Evolutionary conservation across 805 yeast genomes (phyloP), one percentile per base, ranked within the genome.

Genomic region (Grigorovia jiainica): DNA sequence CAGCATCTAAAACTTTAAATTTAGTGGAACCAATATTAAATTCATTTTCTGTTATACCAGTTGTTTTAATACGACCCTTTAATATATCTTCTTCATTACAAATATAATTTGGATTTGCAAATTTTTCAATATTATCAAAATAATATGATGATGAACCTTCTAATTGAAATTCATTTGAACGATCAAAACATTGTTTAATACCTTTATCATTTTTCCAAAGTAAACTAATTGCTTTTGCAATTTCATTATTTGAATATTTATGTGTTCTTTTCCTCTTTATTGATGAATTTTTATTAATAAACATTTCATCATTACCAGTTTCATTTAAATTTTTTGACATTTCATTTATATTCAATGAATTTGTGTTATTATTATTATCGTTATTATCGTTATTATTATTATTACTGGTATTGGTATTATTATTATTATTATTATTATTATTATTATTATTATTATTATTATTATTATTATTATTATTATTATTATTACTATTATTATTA

Each of bases 51-150:
- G 94, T 83, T 41, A 92, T 87, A 3, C 98, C 98, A 0, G 97
- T 89, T 11, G 98, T 90, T 64, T 90, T 89, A 53, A 92, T 85
- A 29, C 98, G 71, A 4, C 96, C 97, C 53, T 76, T 81, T 49
- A 92, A 66, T 42, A 92, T 87, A 61, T 92, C 98, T 42, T 73
- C 77, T 61, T 90, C 87, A 7, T 78, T 64, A 47, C 95, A 89
- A 8, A 72, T 53, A 58, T 87, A 89, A 44, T 69, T 65, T 0
- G 76, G 76, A 43, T 76, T 68, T 1, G 82, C 77, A 61, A 86
- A 81, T 36, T 77, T 75, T 39, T 57, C 57, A n/a, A 84, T 76
- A 49, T 81, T 75, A 31, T 81, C 82, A 58, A 90, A 87, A 58
- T 85, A 89, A 63, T 82, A 87, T 7, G 76, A 65, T 0, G 95